Evolutionary conservation across 176 grass and related monocot species (phyloP).

Genomic region (maize (Zea mays)): Zm-B73-REFERENCE-NAM-5.0 NC_050097.1:136134001-136134500

Average conservation of each 20-base stretch:
- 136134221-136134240: slow-evolving; percentile 33
- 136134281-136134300: slow-evolving; percentile 55
- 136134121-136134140: slow-evolving; percentile 33
- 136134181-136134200: background rate
- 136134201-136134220: no score
- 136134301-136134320: slow-evolving; percentile 55
- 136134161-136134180: background rate
- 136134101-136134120: slow-evolving; percentile 41
- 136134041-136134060: slow-evolving; percentile 52
- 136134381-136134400: background rate
- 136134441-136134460: background rate
- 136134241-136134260: slow-evolving; percentile 10
- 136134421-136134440: no score
- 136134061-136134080: background rate
- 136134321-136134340: slow-evolving; percentile 31
- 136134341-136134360: slow-evolving; percentile 51
- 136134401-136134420: no score
- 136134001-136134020: slow-evolving; percentile 8
- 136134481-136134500: background rate
- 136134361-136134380: slow-evolving; percentile 37
- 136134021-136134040: slow-evolving; percentile 33
- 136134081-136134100: background rate
- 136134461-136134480: background rate
- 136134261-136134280: slow-evolving; percentile 26
- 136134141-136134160: background rate